Evolutionary conservation across 2,329 filamentous ascomycete genomes (phyloP).

Genomic region (Aspergillus sp.): DNA sequence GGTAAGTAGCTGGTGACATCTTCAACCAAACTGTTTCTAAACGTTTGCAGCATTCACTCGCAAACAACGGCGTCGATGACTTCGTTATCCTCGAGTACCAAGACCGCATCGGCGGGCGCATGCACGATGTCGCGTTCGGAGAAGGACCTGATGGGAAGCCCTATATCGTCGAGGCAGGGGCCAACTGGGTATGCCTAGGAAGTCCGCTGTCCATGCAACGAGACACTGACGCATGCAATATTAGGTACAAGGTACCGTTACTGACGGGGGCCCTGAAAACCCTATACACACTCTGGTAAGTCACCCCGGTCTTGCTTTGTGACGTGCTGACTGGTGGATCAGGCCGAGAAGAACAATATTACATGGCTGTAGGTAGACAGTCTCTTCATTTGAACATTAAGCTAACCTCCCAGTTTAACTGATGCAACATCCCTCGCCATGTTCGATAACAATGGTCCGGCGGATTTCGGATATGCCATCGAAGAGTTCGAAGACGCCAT

Average conservation of each 20-base stretch:
- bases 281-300: conserved; percentile 45
- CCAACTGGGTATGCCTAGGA: conserved; percentile 56
- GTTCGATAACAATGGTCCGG: conserved; percentile 44
- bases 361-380: conserved; percentile 29
- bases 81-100: conserved; percentile 67
- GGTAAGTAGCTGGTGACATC: conserved; percentile 27
- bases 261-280: conserved; percentile 41
- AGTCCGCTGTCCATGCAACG: too few relatives aligned
- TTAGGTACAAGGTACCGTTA: conserved; percentile 44
- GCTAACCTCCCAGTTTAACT: conserved; percentile 44
- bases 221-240: background rate
- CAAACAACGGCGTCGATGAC: conserved; percentile 36
- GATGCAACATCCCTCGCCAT: conserved; percentile 50
- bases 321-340: conserved; percentile 44
- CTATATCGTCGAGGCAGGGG: conserved; percentile 63
- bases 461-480: conserved; percentile 16
- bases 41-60: background rate
- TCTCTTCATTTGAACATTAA: too few relatives aligned
- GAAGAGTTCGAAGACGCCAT: background rate
- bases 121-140: conserved; percentile 58
- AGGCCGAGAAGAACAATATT: conserved; percentile 58
- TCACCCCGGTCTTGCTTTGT: background rate
- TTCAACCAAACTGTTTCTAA: background rate
- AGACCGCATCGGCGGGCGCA: conserved; percentile 61
- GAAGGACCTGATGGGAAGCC: conserved; percentile 46